Base-by-base conservation (phyloP, 345 rosid genomes). In the Aquilaria sinensis region DNA sequence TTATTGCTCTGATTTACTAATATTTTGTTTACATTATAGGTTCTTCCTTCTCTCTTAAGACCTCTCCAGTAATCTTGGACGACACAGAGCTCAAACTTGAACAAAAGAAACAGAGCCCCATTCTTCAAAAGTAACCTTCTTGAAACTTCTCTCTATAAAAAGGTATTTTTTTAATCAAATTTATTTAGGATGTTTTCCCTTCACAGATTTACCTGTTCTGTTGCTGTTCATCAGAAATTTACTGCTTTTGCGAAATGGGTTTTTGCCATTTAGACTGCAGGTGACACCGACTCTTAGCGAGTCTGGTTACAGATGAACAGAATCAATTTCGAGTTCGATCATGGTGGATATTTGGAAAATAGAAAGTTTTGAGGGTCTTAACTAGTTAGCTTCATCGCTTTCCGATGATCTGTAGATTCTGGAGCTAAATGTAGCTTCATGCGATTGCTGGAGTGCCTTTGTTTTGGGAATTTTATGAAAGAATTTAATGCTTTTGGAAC, bases 51-150 rank as follows among this genome's bases (percentile, higher is more conserved):
- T 47, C 33, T 43, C 9, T 47, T 52, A 6, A 67, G 41, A 52
- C n/a, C 31, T 33, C 61, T 65, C 77, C 77, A 37, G 16, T n/a
- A 59, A 46, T 67, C 60, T 72, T 51, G 78, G 77, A 57, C 2
- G 43, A 1, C 13, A 37, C 15, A 30, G 10, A 13, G 2, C 56
- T 65, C 66, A 57, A 61, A 34, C 32, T 50, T 46, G 10, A 66
- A 60, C 31, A 60, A 34, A 45, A 5, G 32, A 50, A 37, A 47
- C 45, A 58, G 29, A 12, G 43, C 6, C 55, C 9, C 57, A 2
- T 59, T 14, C 60, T 33, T 64, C 43, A 7, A 56, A 56, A 54
- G 77, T 74, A 66, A 67, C 32, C 33, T 47, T 61, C 63, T 64
- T 60, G n/a, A 51, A 45, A 54, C 47, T 56, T 65, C 57, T 45